Conservation (phyloP, 2,329 filamentous ascomycete genomes). For the Passalora sequoiae region DNA sequence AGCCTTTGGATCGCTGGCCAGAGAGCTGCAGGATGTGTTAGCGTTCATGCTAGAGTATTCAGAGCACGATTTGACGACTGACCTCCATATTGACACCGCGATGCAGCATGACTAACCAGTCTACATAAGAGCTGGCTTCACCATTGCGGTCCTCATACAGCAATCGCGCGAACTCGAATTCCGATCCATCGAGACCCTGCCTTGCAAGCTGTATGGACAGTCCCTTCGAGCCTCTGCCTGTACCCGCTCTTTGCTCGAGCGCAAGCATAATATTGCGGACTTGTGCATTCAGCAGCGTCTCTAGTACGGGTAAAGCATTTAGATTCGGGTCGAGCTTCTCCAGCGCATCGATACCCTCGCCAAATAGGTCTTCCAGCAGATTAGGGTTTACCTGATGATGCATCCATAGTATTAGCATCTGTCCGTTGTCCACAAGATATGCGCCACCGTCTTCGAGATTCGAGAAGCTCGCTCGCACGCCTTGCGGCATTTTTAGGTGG, state of each 20-base stretch:
- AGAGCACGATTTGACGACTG: too few relatives aligned
- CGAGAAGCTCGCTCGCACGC: slow-evolving; percentile 76
- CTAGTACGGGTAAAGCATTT: slow-evolving; percentile 72
- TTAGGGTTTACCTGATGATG: slow-evolving; percentile 90
- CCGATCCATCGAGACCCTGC: slow-evolving; percentile 88
- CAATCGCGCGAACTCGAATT: slow-evolving; percentile 91
- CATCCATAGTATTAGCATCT: slow-evolving; percentile 86
- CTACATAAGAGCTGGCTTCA: slow-evolving; percentile 95
- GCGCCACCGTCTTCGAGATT: slow-evolving; percentile 88
- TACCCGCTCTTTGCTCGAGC: slow-evolving; percentile 61
- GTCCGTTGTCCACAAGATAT: slow-evolving; percentile 93
- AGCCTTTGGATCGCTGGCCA: slow-evolving; percentile 28
- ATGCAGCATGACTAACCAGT: slow-evolving; percentile 96
- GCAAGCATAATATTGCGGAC: slow-evolving; percentile 91
- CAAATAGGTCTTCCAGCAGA: slow-evolving; percentile 84
- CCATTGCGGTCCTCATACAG: slow-evolving; percentile 94
- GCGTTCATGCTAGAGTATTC: too few relatives aligned
- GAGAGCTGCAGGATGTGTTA: slow-evolving; percentile 25
- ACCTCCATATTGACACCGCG: slow-evolving; percentile 83
- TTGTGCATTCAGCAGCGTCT: slow-evolving; percentile 91
- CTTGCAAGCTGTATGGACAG: slow-evolving; percentile 83
- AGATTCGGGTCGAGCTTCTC: slow-evolving; percentile 76
- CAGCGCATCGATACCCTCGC: slow-evolving; percentile 64
- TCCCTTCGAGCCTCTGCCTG: slow-evolving; percentile 54
- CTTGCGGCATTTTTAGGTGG: slow-evolving; percentile 75